A percentile compares a stretch with the other conserved stretches of the same genome.
Conservation (phyloP, 768 basidiomycete species). For the Tephrocybe rancida region DNA sequence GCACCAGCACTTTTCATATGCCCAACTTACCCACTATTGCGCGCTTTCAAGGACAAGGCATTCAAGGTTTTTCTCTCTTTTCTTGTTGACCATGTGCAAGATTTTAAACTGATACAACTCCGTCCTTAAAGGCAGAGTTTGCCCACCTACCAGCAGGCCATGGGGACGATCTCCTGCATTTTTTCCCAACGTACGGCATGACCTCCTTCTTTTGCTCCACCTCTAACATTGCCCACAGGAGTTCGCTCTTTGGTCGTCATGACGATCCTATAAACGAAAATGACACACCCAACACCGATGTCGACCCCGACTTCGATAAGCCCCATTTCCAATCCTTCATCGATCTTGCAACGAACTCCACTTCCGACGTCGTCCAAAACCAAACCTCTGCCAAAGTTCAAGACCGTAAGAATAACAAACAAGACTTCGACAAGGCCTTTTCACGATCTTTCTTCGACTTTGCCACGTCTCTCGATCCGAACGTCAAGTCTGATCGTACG, state of each 20-base stretch:
- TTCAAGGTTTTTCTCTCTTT: slow-evolving; percentile 29
- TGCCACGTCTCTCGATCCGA: slow-evolving; percentile 28
- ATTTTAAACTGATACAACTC: no score
- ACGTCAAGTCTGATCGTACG: slow-evolving; percentile 25
- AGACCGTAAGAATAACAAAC: no score
- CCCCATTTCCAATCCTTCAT: slow-evolving; percentile 38
- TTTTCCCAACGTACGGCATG: slow-evolving; percentile 38
- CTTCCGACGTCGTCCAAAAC: no score
- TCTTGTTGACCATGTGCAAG: neutral
- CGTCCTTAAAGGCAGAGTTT: slow-evolving; percentile 40
- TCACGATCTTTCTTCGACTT: slow-evolving; percentile 37
- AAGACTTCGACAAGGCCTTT: slow-evolving; percentile 35
- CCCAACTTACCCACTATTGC: slow-evolving; percentile 39
- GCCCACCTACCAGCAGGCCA: slow-evolving; percentile 41
- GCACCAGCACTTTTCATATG: slow-evolving; percentile 36
- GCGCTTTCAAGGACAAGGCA: slow-evolving; percentile 26
- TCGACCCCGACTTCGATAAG: slow-evolving; percentile 26
- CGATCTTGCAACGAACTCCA: slow-evolving; percentile 28
- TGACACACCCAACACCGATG: no score
- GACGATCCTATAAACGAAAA: no score
- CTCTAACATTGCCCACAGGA: slow-evolving; percentile 13
- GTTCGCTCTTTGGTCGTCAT: slow-evolving; percentile 14
- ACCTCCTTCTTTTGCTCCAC: neutral
- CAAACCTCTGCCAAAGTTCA: no score
- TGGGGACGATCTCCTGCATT: slow-evolving; percentile 35